Base-by-base conservation (phyloP, 305 asterid genomes). In the Solanum hybrid region DNA sequence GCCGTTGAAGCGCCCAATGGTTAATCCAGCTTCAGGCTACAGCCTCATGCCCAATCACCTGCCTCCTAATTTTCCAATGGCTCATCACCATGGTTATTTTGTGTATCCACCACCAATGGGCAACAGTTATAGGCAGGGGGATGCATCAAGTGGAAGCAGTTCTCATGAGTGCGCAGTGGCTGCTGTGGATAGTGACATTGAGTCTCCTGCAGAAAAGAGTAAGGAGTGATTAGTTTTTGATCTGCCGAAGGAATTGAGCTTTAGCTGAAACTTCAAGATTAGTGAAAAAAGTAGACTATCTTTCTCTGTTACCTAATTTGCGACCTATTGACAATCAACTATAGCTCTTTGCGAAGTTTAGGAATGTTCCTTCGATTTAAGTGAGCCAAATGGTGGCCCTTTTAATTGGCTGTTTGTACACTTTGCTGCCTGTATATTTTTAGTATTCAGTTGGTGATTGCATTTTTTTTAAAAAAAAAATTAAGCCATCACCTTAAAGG, bases 61-160 rank as follows among this genome's bases (percentile, higher is more conserved):
- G 31, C 32, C 32, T 69, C 76, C 76, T 69, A 69, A 69, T 69
- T 24, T 69, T 69, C 9, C 17, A 5, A 69, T 93, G 91, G 90
- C 90, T 40, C 91, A 24, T 69, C 96, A 91, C 84, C 94, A 90
- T 69, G 76, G 76, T 69, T 69, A 69, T 91, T 94, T 77, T 34
- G 95, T 92, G 51, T 92, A 91, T 46, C 92, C 92, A 42, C 79
- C 94, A 13, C 31, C 76, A 69, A 11, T 69, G 32, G 16, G 2
- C 16, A 69, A 69, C 31, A 64, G 3, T 64, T 24, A 69, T 69
- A 24, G 3, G 17, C 76, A 69, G 32, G 76, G 17, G 2, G 76
- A 24, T 69, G 31, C 76, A 69, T 90, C 90, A 32, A 93, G 88
- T 90, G 94, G 91, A 11, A 94, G 95, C 37, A 90, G 92, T 7